Percentiles rank a stretch among this genome's conserved stretches.
These are phyloP conservation scores for Dunaliella sp. DNA, from an alignment of 139 green algal genomes.

Conservation along the genomic window DNA sequence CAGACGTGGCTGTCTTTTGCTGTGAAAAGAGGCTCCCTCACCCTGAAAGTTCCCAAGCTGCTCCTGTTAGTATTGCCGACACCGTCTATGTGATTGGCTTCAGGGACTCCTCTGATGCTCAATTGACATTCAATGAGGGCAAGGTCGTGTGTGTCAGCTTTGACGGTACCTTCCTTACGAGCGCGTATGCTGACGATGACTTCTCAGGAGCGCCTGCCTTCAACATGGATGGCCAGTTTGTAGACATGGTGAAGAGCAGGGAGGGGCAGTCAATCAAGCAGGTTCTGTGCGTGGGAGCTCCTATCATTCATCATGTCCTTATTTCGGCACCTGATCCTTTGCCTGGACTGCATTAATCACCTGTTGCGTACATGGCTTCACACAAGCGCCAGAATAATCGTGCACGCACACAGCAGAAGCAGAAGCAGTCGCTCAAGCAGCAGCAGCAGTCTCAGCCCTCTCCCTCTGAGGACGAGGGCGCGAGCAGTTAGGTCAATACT, in stretches of 20 bases:
- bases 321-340: not conserved
- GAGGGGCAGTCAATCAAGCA: not conserved
- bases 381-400: too few species aligned
- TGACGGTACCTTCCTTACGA: not conserved
- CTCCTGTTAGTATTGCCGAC: not conserved
- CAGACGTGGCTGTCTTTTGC: not conserved
- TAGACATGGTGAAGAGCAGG: not conserved
- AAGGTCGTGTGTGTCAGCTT: not conserved
- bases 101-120: not conserved
- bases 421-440: too few species aligned
- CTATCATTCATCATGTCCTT: not conserved
- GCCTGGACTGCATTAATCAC: not conserved
- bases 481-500: too few species aligned
- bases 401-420: too few species aligned
- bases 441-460: too few species aligned
- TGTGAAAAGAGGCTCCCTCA: not conserved
- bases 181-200: not conserved
- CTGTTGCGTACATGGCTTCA: too few species aligned
- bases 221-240: not conserved
- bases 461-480: too few species aligned
- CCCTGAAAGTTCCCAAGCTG: not conserved
- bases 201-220: not conserved
- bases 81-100: too few species aligned
- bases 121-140: not conserved
- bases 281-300: not conserved